A percentile compares a stretch with the other conserved stretches of the same genome.
Conservation (phyloP, 1,284 basidiomycete genomes). For the Boletellus dicymbophilus region DNA sequence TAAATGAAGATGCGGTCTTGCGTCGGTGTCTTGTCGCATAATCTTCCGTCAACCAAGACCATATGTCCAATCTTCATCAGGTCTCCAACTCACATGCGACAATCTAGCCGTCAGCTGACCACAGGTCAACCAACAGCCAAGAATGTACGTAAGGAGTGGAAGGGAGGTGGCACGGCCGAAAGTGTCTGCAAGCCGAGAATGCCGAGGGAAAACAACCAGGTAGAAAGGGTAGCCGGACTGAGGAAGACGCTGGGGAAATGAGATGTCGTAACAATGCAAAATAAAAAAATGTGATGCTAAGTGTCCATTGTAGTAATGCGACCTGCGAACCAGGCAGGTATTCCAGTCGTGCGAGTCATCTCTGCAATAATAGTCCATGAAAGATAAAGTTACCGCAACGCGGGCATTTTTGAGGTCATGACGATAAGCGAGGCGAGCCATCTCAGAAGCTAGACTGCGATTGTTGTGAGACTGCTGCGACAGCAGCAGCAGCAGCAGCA, state of each 20-base stretch:
- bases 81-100: conserved; percentile 30
- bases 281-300: conserved; percentile 52
- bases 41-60: conserved; percentile 47
- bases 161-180: conserved; percentile 48
- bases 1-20: conserved; percentile 67
- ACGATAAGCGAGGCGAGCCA: conserved; percentile 27
- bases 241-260: conserved; percentile 12
- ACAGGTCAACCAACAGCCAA: conserved; percentile 16
- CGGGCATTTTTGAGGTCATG: conserved; percentile 22
- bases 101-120: conserved; percentile 16
- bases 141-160: too few relatives aligned
- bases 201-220: conserved; percentile 21
- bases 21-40: conserved; percentile 56
- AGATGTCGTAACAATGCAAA: conserved; percentile 36
- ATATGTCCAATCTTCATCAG: conserved; percentile 48
- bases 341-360: conserved; percentile 45
- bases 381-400: conserved; percentile 39
- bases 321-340: conserved; percentile 58
- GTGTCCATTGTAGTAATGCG: conserved; percentile 50
- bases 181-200: conserved; percentile 25
- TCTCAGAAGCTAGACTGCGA: conserved; percentile 49
- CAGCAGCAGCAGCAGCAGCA: conserved; percentile 57
- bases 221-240: conserved; percentile 23
- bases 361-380: conserved; percentile 38
- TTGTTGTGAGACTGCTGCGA: conserved; percentile 50